phyloP scores from a whole-genome alignment of 331 rosid species.

The Stylosanthes scabra region DNA sequence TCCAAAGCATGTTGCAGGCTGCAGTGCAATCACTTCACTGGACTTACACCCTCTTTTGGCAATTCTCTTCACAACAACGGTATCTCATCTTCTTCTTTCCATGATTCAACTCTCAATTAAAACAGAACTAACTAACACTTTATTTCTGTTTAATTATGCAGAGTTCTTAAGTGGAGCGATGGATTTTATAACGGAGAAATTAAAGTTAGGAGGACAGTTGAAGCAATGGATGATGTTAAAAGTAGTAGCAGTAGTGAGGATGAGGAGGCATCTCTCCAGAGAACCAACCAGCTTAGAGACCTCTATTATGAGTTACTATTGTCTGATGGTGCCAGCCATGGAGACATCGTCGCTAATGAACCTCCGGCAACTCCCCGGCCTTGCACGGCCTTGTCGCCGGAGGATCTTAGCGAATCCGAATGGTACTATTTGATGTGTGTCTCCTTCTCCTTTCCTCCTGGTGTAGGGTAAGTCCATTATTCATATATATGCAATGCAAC shows the following conservation, averaged over 20 bases:
- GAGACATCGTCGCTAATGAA: conserved; percentile 36
- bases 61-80: conserved; percentile 68
- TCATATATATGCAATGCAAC: too few species aligned
- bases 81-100: neutral
- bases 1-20: conserved; percentile 60
- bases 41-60: conserved; percentile 84
- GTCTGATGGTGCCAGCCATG: conserved; percentile 38
- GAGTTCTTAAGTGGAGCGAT: conserved; percentile 68
- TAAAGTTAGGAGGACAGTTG: conserved; percentile 71
- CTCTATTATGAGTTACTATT: conserved; percentile 59
- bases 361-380: conserved; percentile 56
- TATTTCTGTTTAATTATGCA: neutral
- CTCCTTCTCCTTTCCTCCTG: conserved; percentile 71
- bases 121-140: too few species aligned
- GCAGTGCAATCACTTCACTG: conserved; percentile 82
- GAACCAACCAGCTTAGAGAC: conserved; percentile 82
- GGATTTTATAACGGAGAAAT: conserved; percentile 81
- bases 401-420: conserved; percentile 77
- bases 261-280: conserved; percentile 68
- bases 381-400: conserved; percentile 71
- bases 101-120: too few species aligned
- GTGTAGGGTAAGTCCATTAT: conserved; percentile 58
- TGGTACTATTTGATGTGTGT: conserved; percentile 86
- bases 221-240: conserved; percentile 59
- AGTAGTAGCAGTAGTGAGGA: conserved; percentile 45